Percentiles rank a stretch among this genome's conserved stretches.
phyloP scores from a whole-genome alignment of 768 basidiomycete genomes.

The Royoungia palumana region DNA sequence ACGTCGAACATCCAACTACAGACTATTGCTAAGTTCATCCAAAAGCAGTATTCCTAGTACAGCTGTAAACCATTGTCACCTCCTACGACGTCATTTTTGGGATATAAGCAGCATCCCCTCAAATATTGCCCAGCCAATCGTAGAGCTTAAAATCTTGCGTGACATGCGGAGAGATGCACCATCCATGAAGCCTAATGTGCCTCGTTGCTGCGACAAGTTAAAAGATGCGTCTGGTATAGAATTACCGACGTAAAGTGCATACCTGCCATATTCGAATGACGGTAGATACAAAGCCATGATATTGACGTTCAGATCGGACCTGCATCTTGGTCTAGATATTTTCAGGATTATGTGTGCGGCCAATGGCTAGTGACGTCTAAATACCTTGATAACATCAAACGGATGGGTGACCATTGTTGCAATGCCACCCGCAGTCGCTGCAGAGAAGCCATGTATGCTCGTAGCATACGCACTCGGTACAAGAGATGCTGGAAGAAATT shows the following conservation, averaged over 20 bases:
- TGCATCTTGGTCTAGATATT: conserved; percentile 81
- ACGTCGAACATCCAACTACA: conserved; percentile 98
- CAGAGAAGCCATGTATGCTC: conserved; percentile 59
- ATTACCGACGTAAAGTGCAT: conserved; percentile 18
- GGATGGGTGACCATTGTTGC: conserved; percentile 88
- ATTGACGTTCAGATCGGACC: conserved; percentile 74
- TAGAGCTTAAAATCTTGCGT: conserved; percentile 85
- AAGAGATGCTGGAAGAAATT: conserved; percentile 35
- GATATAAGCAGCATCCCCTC: conserved; percentile 70
- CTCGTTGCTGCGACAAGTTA: conserved; percentile 60
- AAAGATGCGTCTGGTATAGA: background rate
- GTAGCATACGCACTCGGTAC: conserved; percentile 44
- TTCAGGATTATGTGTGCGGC: background rate
- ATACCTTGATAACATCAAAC: conserved; percentile 92
- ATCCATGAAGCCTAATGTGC: conserved; percentile 78
- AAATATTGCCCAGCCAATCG: conserved; percentile 89
- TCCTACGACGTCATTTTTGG: conserved; percentile 27
- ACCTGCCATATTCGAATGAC: conserved; percentile 67
- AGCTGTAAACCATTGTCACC: background rate
- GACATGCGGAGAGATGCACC: conserved; percentile 79
- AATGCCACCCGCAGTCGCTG: conserved; percentile 77
- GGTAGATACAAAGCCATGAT: conserved; percentile 69
- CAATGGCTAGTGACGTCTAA: background rate
- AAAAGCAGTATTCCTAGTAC: conserved; percentile 72
- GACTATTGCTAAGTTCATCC: conserved; percentile 90